Conservation (phyloP, 176 grass and related monocot species). For the maize (Zea mays) region DNA sequence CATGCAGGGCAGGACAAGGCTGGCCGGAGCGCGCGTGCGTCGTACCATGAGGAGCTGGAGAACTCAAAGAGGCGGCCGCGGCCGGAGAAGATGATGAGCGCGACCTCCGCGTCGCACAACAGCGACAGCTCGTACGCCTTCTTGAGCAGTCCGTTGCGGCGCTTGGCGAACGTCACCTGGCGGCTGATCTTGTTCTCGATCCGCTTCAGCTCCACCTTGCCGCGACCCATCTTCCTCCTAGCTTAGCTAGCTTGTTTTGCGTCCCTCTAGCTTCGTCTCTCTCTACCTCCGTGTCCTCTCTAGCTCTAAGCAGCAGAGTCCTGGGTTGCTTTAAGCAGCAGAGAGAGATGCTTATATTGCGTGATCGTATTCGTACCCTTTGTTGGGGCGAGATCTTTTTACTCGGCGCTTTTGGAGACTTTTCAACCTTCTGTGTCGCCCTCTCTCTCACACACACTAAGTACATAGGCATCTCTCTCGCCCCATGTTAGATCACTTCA, state of each 20-base stretch:
- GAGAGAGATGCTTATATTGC: neutral
- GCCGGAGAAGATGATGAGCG: conserved; percentile 92
- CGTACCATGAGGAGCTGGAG: conserved; percentile 61
- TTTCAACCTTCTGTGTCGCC: neutral
- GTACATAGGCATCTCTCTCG: no score
- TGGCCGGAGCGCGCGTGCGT: neutral
- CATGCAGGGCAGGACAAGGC: no score
- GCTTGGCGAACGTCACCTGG: conserved; percentile 93
- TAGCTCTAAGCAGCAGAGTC: neutral
- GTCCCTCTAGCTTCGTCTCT: neutral
- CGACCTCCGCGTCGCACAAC: conserved; percentile 87
- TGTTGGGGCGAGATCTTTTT: no score
- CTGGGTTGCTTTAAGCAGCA: conserved; percentile 20
- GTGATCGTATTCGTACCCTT: conserved; percentile 1
- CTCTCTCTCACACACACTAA: neutral
- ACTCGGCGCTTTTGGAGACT: neutral
- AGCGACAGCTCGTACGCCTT: conserved; percentile 90
- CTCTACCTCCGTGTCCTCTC: neutral
- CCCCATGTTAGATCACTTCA: no score
- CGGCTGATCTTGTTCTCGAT: conserved; percentile 97
- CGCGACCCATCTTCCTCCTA: conserved; percentile 55
- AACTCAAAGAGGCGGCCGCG: conserved; percentile 92
- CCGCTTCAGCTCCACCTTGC: conserved; percentile 88
- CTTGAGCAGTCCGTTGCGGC: conserved; percentile 84
- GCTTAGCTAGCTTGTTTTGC: neutral